Conservation (phyloP, 805 yeast genomes). For the Pichia californica region DNA sequence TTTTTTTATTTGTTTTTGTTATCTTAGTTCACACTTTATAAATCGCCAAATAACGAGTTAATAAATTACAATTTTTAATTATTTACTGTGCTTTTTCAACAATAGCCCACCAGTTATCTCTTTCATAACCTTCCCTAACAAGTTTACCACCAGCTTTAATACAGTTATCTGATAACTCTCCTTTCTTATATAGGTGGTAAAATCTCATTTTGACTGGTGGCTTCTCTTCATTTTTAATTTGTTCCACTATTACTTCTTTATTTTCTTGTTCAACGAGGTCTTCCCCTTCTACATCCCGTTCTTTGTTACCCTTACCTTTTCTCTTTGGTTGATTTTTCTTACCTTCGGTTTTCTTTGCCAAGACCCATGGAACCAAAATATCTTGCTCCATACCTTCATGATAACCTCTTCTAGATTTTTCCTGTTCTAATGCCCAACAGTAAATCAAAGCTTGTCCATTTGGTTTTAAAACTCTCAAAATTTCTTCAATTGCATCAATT, state of each 20-base stretch:
- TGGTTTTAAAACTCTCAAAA: conserved; percentile 44
- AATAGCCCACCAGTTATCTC: conserved; percentile 89
- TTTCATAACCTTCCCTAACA: conserved; percentile 75
- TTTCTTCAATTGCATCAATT: conserved; percentile 63
- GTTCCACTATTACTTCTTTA: conserved; percentile 21
- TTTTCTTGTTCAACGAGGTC: conserved; percentile 12
- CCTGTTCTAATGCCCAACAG: conserved; percentile 97
- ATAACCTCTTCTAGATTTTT: conserved; percentile 80
- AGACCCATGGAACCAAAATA: conserved; percentile 93
- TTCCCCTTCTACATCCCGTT: conserved; percentile 16
- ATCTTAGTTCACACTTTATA: no score
- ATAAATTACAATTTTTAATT: no score
- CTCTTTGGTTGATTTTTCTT: conserved; percentile 28
- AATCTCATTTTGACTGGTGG: conserved; percentile 67
- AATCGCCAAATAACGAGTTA: no score
- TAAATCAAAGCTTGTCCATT: conserved; percentile 76
- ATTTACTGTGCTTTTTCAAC: conserved; percentile 26
- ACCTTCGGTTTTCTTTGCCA: conserved; percentile 39
- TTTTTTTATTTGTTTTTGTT: no score
- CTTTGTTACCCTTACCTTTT: background rate
- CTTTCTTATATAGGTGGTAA: conserved; percentile 80
- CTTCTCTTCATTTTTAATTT: conserved; percentile 15
- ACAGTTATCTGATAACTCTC: conserved; percentile 75
- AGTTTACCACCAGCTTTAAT: conserved; percentile 62
- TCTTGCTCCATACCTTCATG: conserved; percentile 90